Conservation (phyloP, 495 filamentous ascomycete species). For the Pyronema domesticum region DNA sequence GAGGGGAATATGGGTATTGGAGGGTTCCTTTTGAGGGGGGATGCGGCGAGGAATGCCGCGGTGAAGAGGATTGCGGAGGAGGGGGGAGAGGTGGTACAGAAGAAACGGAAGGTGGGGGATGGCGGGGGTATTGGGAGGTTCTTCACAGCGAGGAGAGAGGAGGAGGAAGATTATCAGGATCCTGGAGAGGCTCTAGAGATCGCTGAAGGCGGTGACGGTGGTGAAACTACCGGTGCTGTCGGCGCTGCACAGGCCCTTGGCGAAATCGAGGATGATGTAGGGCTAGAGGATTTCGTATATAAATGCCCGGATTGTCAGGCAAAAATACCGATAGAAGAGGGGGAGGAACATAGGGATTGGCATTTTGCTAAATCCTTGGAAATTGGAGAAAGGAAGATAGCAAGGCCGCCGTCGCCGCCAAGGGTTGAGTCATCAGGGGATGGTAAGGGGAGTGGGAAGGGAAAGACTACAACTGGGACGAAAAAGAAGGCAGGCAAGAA, state of each 20-base stretch:
- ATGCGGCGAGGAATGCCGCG: slow-evolving; percentile 41
- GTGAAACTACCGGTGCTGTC: not conserved
- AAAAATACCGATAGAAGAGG: slow-evolving; percentile 35
- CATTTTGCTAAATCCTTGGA: slow-evolving; percentile 83
- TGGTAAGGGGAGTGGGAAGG: slow-evolving; percentile 21
- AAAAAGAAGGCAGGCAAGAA: slow-evolving; percentile 20
- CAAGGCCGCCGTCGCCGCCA: slow-evolving; percentile 5
- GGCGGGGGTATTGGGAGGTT: slow-evolving; percentile 42
- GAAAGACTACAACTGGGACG: slow-evolving; percentile 15
- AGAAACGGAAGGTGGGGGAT: slow-evolving; percentile 36
- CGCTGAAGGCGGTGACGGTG: slow-evolving; percentile 8
- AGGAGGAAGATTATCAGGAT: not conserved
- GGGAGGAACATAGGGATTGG: slow-evolving; percentile 79
- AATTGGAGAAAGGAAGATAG: slow-evolving; percentile 13
- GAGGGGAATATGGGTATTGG: slow-evolving; percentile 71
- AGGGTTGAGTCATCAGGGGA: slow-evolving; percentile 15
- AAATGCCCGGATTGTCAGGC: slow-evolving; percentile 50
- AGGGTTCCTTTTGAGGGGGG: slow-evolving; percentile 62
- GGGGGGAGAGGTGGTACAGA: slow-evolving; percentile 16
- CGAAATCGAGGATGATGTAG: not conserved
- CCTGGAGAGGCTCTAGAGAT: slow-evolving; percentile 2
- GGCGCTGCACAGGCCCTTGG: not conserved
- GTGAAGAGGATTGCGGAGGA: slow-evolving; percentile 17
- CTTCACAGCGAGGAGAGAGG: slow-evolving; percentile 27
- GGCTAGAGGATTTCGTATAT: slow-evolving; percentile 28